Conservation (phyloP, 192 early-diverging fungal species). For the Coemansia sp. region DNA sequence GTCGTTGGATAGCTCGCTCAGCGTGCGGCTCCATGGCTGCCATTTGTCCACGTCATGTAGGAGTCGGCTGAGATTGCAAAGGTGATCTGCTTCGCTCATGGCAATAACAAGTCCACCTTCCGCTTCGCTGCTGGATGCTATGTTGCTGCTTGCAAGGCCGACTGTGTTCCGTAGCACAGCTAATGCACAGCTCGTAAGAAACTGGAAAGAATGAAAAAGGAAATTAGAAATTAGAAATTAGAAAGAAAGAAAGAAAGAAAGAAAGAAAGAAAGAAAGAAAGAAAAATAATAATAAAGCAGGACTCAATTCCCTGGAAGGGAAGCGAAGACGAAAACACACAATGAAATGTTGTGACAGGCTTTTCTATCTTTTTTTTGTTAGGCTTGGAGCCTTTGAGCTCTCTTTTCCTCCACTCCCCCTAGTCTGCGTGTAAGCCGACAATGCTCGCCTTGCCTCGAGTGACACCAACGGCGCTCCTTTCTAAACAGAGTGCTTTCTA, state of each 20-base stretch:
- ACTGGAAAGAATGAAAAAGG: not conserved
- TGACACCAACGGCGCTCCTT: too few species aligned
- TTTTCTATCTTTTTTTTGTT: too few species aligned
- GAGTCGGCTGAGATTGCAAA: conserved; percentile 30
- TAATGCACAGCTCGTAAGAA: not conserved
- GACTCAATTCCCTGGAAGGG: not conserved
- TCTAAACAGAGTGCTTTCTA: too few species aligned
- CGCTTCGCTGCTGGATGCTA: not conserved
- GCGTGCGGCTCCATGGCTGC: conserved; percentile 39
- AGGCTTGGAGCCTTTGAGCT: too few species aligned
- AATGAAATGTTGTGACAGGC: too few species aligned
- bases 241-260: too few species aligned
- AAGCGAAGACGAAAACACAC: not conserved
- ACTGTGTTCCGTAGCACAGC: not conserved
- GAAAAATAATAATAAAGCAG: not conserved
- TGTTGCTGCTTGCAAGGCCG: not conserved
- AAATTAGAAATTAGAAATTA: not conserved
- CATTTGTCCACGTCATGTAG: conserved; percentile 27
- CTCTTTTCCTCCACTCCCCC: too few species aligned
- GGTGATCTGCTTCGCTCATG: conserved; percentile 38
- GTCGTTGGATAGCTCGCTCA: conserved; percentile 31
- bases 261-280: conserved; percentile 1
- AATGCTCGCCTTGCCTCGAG: too few species aligned
- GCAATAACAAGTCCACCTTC: not conserved
- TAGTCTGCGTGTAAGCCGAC: too few species aligned